Conservation (phyloP, 176 grass and related monocot genomes). For the Thinopyrum elongatum region DNA sequence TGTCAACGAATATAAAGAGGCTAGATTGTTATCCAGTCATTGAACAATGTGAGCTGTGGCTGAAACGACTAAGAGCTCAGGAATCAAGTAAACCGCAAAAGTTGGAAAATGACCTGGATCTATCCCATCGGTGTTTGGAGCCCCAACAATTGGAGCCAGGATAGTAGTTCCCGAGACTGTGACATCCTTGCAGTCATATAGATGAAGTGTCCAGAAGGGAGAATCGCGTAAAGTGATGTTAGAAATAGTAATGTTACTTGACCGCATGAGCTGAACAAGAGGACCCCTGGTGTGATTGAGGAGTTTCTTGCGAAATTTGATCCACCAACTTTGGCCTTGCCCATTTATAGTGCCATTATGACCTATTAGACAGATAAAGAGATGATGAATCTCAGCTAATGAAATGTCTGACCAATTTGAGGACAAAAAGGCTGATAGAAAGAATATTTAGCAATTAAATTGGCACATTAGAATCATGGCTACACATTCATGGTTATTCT, state of each 20-base stretch:
- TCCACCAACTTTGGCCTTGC: conserved; percentile 82
- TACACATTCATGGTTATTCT: conserved; percentile 11
- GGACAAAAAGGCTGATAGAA: background rate
- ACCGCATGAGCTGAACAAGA: conserved; percentile 85
- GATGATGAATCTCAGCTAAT: background rate
- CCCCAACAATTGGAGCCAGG: conserved; percentile 61
- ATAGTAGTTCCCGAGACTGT: conserved; percentile 77
- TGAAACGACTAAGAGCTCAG: conserved; percentile 6
- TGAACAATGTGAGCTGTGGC: background rate
- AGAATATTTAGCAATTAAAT: conserved; percentile 4
- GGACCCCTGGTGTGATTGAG: conserved; percentile 83
- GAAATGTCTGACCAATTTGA: background rate
- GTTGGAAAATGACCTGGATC: conserved; percentile 66
- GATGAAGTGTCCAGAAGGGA: conserved; percentile 97
- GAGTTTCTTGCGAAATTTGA: conserved; percentile 57
- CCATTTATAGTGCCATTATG: conserved; percentile 95
- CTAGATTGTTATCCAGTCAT: background rate
- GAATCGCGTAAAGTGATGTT: conserved; percentile 78
- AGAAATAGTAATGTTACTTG: conserved; percentile 70
- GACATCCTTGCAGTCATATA: conserved; percentile 81
- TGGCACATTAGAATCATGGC: conserved; percentile 3
- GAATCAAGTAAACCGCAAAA: conserved; percentile 4
- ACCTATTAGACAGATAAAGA: conserved; percentile 43
- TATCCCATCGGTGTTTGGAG: conserved; percentile 97
- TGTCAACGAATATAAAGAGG: background rate